Evolutionary conservation across 2,329 filamentous ascomycete genomes (phyloP), one percentile per base, ranked within the genome.

Genomic region (Capronia americana): DNA sequence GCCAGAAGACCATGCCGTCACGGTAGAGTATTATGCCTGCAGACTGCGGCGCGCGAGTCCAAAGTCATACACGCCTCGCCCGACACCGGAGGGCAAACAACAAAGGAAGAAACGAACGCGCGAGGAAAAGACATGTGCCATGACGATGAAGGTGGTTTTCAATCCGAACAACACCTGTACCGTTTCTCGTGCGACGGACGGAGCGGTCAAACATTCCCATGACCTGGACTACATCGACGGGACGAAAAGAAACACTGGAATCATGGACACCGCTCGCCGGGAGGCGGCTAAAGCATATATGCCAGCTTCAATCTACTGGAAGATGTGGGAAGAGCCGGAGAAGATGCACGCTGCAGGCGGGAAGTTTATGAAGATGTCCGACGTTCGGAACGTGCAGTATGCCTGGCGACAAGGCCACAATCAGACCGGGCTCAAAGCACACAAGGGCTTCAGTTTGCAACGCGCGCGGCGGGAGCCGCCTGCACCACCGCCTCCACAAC

Each of bases 1-100:
- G 24, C 67, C 70, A 38, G 71, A 73, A 55, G 51, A 55, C 17
- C 77, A 75, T 17, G 78, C 79, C 65, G 73, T 78, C 7, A 79
- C 75, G 3, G 80, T 80, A 2, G 81, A 83, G 55, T 82, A 82
- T 68, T 83, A 82, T 64, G 80, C 79, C 74, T 83, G 81, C 69
- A 77, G 81, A 55, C 69, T 83, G 61, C 78, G 80, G 63, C 76
- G 58, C n/a, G 74, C 76, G 41, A 79, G 75, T 12, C 74, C 76
- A 60, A 79, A 79, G 58, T 74, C 77, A 14, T 79, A 81, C 63
- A 77, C 76, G 8, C 72, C 73, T 1, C 75, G 77, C 24, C 79
- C 79, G 41, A 73, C 79, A 20, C 78, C 79, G 8, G 79, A 82
- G 60, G 80, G 80, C n/a, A 82, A 82, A 66, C 77, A 78, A 23